These are phyloP conservation scores for Fusarium cicatricum DNA, from an alignment of 2,329 filamentous ascomycete species.

Conservation along the genomic window DNA sequence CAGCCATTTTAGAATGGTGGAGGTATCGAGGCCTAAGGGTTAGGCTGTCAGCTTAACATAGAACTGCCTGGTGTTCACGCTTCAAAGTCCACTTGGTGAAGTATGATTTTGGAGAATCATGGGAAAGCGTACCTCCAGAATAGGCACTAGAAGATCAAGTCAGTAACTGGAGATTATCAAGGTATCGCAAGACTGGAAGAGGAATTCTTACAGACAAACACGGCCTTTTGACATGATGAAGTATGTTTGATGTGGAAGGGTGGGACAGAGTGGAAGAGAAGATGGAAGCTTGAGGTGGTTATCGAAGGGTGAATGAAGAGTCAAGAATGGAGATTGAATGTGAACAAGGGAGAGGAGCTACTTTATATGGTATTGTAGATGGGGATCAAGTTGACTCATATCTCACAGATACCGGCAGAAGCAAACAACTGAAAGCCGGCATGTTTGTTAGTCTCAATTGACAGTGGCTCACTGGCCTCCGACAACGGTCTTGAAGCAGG, in stretches of 20 bases:
- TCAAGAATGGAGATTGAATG: not conserved
- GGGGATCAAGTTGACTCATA: too few relatives aligned
- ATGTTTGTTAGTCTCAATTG: too few relatives aligned
- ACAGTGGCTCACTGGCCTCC: too few relatives aligned
- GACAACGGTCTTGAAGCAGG: too few relatives aligned
- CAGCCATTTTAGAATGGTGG: slow-evolving; percentile 49
- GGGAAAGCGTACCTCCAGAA: slow-evolving; percentile 17
- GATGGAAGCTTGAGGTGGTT: not conserved
- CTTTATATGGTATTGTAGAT: too few relatives aligned
- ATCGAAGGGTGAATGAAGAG: not conserved
- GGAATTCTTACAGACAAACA: slow-evolving; percentile 22
- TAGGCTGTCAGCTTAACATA: not conserved
- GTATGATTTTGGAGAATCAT: not conserved
- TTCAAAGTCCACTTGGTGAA: too few relatives aligned
- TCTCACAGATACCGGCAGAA: too few relatives aligned
- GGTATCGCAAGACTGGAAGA: not conserved
- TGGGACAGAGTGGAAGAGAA: not conserved
- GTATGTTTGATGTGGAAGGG: not conserved
- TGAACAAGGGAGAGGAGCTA: too few relatives aligned
- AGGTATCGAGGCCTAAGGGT: slow-evolving; percentile 51
- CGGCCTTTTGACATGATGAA: slow-evolving; percentile 26
- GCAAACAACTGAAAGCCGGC: too few relatives aligned
- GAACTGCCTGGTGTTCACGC: too few relatives aligned
- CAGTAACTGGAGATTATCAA: not conserved
- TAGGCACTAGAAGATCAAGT: slow-evolving; percentile 18